phyloP scores from a whole-genome alignment of 768 basidiomycete species.

The Harrya chromipes region DNA sequence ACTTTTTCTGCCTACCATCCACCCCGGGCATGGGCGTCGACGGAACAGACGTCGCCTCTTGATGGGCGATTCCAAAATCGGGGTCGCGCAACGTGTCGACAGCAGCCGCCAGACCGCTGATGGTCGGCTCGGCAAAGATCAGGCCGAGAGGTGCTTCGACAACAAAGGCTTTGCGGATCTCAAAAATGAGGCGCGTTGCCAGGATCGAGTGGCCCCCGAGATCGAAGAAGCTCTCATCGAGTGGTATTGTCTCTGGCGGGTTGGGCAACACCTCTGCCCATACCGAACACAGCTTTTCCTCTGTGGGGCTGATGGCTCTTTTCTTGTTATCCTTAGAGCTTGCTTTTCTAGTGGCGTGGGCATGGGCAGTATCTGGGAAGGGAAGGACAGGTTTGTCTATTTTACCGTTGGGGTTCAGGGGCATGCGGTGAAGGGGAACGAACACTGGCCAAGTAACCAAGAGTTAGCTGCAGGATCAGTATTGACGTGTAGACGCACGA shows the following conservation, averaged over 20 bases:
- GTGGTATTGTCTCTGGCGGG: conserved; percentile 70
- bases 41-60: conserved; percentile 21
- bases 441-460: conserved; percentile 56
- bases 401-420: conserved; percentile 98
- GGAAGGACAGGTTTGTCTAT: conserved; percentile 98
- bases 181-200: conserved; percentile 95
- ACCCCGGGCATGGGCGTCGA: conserved; percentile 13
- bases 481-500: conserved; percentile 45
- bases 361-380: conserved; percentile 92
- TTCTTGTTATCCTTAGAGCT: conserved; percentile 27
- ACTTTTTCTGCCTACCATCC: conserved; percentile 14
- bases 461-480: background rate
- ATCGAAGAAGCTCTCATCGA: conserved; percentile 97
- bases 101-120: conserved; percentile 69
- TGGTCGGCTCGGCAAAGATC: conserved; percentile 88
- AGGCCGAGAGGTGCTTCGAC: conserved; percentile 88
- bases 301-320: conserved; percentile 59
- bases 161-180: conserved; percentile 89
- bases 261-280: conserved; percentile 83
- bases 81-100: conserved; percentile 73
- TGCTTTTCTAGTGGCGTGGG: conserved; percentile 36
- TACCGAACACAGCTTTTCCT: conserved; percentile 76
- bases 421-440: conserved; percentile 92
- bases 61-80: conserved; percentile 70
- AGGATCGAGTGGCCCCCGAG: conserved; percentile 98